Base-by-base conservation (phyloP, 148 eudicot species). In the Silene latifolia region DNA sequence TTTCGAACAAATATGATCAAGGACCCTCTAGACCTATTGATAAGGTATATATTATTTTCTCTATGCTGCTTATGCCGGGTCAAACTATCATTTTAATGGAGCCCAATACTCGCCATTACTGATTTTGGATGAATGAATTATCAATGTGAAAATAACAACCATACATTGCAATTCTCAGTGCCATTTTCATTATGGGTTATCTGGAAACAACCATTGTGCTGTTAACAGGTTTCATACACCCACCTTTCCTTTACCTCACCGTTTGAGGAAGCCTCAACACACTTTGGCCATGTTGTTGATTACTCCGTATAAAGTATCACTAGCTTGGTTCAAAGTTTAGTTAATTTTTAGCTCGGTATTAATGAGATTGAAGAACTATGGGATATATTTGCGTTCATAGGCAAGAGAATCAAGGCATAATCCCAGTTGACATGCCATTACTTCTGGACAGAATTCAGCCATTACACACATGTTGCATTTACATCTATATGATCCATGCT, bases 1-100 rank as follows among this genome's bases (percentile, higher is more conserved):
- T 85, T 65, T 82, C 93, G 23, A 80, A 74, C 82, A 88, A 79
- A 74, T 91, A 83, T 73, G 91, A 89, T 72, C 97, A 86, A 77
- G 96, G 86, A 86, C 80, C 87, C 21, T 83, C 79, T 59, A 94
- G 83, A 80, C 88, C 87, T 72, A 21, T 53, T 51, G 95, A 90
- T 24, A 91, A 94, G 97, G 97, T 91, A 81, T 72, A 8, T 56
- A 3, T 25, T 46, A 42, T 32, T 8, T 4, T 32, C 47, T 15
- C 32, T 8, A 4, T 51, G 56, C 17, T 51, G 56, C 13, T 51
- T 13, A 13, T 15, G 56, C 15, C 2, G 56, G 17, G 14, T 51
- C 56, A 51, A 2, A 0, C 4, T 12, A 13, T 15, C 14, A 11
- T 51, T 13, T 15, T 3, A 48, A 51, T 51, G 56, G 17, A 51